phyloP scores from a whole-genome alignment of 352 stramenopile species.

The Peronospora tabacina region DNA sequence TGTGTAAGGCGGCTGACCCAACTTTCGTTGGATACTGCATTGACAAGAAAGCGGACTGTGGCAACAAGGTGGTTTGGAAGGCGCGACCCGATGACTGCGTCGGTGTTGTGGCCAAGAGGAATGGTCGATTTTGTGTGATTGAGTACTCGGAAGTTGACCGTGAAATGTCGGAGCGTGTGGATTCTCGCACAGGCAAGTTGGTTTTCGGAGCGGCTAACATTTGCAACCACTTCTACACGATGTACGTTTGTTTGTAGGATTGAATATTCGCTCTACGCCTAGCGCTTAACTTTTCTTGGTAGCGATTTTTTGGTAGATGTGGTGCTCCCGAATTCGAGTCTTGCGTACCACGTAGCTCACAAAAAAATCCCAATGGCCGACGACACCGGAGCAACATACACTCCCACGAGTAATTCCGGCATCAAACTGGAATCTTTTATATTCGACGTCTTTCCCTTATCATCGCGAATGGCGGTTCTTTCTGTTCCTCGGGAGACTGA shows the following conservation, averaged over 20 bases:
- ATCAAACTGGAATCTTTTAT: slow-evolving; percentile 99
- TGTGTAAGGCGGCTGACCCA: slow-evolving; percentile 93
- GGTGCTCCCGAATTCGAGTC: slow-evolving; percentile 65
- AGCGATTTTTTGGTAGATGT: slow-evolving; percentile 81
- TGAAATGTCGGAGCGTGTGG: slow-evolving; percentile 47
- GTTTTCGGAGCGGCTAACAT: slow-evolving; percentile 95
- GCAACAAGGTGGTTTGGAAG: slow-evolving; percentile 96
- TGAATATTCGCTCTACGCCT: neutral
- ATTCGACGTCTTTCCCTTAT: slow-evolving; percentile 97
- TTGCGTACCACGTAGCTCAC: slow-evolving; percentile 92
- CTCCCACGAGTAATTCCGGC: slow-evolving; percentile 82
- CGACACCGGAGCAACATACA: slow-evolving; percentile 66
- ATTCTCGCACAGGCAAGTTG: slow-evolving; percentile 72
- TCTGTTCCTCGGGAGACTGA: slow-evolving; percentile 89
- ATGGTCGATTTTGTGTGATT: slow-evolving; percentile 86
- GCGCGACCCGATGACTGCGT: slow-evolving; percentile 87
- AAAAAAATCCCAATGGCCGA: slow-evolving; percentile 96
- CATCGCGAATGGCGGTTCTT: slow-evolving; percentile 88
- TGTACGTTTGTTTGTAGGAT: slow-evolving; percentile 45
- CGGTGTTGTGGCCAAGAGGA: slow-evolving; percentile 74
- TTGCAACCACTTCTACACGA: slow-evolving; percentile 96
- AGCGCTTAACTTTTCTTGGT: slow-evolving; percentile 3
- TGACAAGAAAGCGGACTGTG: slow-evolving; percentile 88
- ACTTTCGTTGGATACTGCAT: slow-evolving; percentile 96
- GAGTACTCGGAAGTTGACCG: slow-evolving; percentile 96